These are phyloP conservation scores for Buddleja alternifolia DNA, from an alignment of 257 asterid species.

Conservation along the genomic window DNA sequence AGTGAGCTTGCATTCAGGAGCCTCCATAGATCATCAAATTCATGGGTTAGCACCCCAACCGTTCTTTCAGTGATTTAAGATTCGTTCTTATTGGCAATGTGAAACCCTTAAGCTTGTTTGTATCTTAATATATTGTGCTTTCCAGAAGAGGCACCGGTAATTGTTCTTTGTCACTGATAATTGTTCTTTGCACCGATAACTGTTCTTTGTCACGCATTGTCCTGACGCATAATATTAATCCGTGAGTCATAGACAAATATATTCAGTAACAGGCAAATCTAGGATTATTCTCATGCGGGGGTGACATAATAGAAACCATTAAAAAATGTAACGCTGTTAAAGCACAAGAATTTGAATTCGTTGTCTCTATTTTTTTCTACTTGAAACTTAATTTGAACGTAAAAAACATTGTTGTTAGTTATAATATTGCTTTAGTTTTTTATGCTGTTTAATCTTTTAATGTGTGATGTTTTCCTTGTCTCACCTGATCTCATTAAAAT, in stretches of 20 bases:
- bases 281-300: no score
- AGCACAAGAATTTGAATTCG: no score
- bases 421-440: background rate
- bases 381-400: background rate
- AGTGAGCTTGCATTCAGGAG: slow-evolving; percentile 83
- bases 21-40: slow-evolving; percentile 82
- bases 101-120: background rate
- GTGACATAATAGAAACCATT: background rate
- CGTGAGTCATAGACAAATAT: no score
- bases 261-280: no score
- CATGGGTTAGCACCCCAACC: slow-evolving; percentile 56
- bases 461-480: slow-evolving; percentile 1
- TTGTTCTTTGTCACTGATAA: no score
- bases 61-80: background rate
- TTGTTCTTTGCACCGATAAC: no score
- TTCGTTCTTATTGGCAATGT: background rate
- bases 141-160: no score
- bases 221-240: no score
- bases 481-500: slow-evolving; percentile 12
- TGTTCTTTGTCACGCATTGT: no score
- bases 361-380: background rate
- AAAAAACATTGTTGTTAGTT: background rate
- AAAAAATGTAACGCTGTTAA: no score
- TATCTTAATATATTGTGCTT: no score
- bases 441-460: background rate